These are phyloP conservation scores for Galerina marginata DNA, from an alignment of 768 basidiomycete species.

Conservation along the genomic window DNA sequence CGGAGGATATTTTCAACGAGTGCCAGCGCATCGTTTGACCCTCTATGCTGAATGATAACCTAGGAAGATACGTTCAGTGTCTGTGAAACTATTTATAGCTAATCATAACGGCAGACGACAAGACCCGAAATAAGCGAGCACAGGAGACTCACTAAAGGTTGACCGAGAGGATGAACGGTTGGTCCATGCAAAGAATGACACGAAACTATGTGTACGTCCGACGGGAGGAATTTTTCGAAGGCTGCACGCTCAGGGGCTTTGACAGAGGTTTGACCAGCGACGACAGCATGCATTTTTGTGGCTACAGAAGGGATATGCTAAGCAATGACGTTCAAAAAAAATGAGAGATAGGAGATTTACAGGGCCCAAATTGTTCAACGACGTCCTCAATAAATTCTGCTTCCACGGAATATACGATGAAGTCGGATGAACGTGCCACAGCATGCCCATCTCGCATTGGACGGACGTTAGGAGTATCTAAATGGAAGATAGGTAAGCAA, in stretches of 20 bases:
- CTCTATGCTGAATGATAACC: constrained; percentile 91
- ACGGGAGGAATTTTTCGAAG: constrained; percentile 87
- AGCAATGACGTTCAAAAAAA: not conserved
- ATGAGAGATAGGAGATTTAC: constrained; percentile 48
- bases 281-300: constrained; percentile 90
- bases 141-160: constrained; percentile 73
- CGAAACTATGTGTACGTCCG: constrained; percentile 88
- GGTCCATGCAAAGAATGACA: constrained; percentile 96
- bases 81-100: not conserved
- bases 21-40: constrained; percentile 68
- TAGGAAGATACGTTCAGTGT: constrained; percentile 33
- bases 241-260: constrained; percentile 93
- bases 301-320: constrained; percentile 48
- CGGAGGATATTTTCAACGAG: constrained; percentile 85
- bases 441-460: constrained; percentile 80
- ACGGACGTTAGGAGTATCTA: constrained; percentile 63
- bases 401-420: constrained; percentile 96
- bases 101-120: no score
- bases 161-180: constrained; percentile 82
- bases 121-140: no score
- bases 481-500: not conserved
- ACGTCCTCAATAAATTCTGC: constrained; percentile 85
- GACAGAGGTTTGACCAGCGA: constrained; percentile 95
- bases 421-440: constrained; percentile 89
- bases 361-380: constrained; percentile 89